Evolutionary conservation across 2,329 filamentous ascomycete species (phyloP).

Genomic region (Incumbomyces lentus): DNA sequence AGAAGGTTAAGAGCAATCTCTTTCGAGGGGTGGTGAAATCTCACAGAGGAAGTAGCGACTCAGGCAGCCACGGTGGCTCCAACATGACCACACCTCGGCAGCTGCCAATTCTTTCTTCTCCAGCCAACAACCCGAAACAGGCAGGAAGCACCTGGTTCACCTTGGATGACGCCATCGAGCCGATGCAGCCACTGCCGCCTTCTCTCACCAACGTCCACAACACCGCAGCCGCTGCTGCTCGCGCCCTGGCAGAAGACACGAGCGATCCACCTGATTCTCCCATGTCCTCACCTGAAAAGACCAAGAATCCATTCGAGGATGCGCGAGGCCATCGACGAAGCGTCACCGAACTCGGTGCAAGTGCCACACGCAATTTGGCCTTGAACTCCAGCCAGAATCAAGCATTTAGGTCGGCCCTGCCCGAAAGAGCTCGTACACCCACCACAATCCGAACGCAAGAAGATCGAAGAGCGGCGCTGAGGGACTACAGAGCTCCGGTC

Average conservation of each 20-base stretch:
- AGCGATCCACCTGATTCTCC: background rate
- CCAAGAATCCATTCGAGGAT: background rate
- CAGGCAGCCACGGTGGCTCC: constrained; percentile 38
- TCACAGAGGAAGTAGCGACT: constrained; percentile 24
- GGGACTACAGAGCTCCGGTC: constrained; percentile 40
- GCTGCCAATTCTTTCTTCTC: constrained; percentile 36
- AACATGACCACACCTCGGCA: constrained; percentile 48
- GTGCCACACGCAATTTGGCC: background rate
- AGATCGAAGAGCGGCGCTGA: constrained; percentile 33
- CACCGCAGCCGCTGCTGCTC: constrained; percentile 18
- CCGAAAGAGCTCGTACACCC: background rate
- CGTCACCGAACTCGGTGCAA: background rate
- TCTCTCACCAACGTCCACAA: constrained; percentile 32
- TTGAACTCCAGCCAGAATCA: background rate
- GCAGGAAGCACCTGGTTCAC: constrained; percentile 24
- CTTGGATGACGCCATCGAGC: constrained; percentile 27
- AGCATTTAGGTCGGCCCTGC: background rate
- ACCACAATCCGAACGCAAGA: constrained; percentile 24
- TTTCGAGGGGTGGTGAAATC: constrained; percentile 34
- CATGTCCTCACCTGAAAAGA: constrained; percentile 4
- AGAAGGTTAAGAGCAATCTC: constrained; percentile 32
- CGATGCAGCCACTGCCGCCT: constrained; percentile 33
- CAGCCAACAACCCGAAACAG: constrained; percentile 22
- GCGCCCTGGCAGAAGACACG: constrained; percentile 13
- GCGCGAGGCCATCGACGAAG: constrained; percentile 2